Evolutionary conservation across 2,329 filamentous ascomycete genomes (phyloP).

Genomic region (Colletotrichum eremochloae): DNA sequence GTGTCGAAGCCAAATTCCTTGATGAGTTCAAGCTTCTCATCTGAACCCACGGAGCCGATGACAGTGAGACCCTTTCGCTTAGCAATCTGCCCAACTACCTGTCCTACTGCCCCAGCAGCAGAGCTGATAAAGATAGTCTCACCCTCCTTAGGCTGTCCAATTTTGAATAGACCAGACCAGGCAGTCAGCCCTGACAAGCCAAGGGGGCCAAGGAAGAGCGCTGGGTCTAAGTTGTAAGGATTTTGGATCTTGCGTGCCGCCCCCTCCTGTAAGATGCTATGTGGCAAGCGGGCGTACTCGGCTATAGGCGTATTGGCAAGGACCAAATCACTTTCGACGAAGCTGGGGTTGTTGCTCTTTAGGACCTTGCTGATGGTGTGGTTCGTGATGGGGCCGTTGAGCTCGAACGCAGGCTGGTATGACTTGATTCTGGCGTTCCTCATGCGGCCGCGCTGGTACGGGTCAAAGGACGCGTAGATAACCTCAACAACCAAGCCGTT

Average conservation of each 20-base stretch:
- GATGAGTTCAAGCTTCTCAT: conserved; percentile 82
- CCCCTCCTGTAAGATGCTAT: conserved; percentile 14
- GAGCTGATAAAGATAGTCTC: conserved; percentile 87
- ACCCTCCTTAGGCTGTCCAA: conserved; percentile 73
- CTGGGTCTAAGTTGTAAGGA: conserved; percentile 74
- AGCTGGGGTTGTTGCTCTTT: conserved; percentile 72
- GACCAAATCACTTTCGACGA: conserved; percentile 64
- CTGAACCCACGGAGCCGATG: conserved; percentile 84
- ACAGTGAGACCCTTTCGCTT: conserved; percentile 85
- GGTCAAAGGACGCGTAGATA: conserved; percentile 83
- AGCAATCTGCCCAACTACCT: conserved; percentile 87
- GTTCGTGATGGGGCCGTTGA: conserved; percentile 76
- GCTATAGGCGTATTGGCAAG: conserved; percentile 66
- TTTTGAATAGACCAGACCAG: conserved; percentile 76
- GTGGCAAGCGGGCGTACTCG: conserved; percentile 67
- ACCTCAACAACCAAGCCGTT: conserved; percentile 79
- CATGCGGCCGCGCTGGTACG: conserved; percentile 87
- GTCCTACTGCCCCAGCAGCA: conserved; percentile 85
- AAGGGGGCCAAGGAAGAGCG: conserved; percentile 79
- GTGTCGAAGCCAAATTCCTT: conserved; percentile 65
- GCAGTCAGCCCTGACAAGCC: conserved; percentile 74
- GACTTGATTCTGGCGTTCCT: conserved; percentile 72
- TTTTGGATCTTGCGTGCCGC: conserved; percentile 66
- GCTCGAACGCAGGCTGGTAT: conserved; percentile 73
- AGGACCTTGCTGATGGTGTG: conserved; percentile 75